phyloP scores from a whole-genome alignment of 371 early-diverging fungal genomes.

The Mortierella sp. region DNA sequence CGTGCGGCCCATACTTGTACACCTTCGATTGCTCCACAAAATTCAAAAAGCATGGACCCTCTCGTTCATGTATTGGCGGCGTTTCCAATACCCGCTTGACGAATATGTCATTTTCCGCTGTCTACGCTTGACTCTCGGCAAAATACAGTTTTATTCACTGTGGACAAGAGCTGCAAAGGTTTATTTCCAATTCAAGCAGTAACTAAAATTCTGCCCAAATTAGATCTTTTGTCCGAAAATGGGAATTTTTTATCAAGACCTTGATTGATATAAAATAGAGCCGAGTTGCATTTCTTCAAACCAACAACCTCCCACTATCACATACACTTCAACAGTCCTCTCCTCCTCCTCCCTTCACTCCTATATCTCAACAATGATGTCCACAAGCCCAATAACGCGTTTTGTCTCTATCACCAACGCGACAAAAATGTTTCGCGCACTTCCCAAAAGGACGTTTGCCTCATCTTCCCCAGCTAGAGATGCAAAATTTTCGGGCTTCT shows the following conservation, averaged over 20 bases:
- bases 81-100: too few relatives aligned
- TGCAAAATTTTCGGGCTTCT: slow-evolving; percentile 6
- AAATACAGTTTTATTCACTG: too few relatives aligned
- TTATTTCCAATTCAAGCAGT: too few relatives aligned
- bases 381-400: slow-evolving; percentile 29
- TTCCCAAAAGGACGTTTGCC: slow-evolving; percentile 24
- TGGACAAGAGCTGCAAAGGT: not conserved
- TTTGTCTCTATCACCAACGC: slow-evolving; percentile 38
- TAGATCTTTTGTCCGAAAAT: not conserved
- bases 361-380: slow-evolving; percentile 9
- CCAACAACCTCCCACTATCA: not conserved
- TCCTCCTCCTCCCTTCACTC: not conserved
- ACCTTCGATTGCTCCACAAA: too few relatives aligned
- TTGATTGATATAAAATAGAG: not conserved
- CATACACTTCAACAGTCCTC: not conserved
- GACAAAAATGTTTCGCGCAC: slow-evolving; percentile 17
- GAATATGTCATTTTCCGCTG: too few relatives aligned
- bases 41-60: too few relatives aligned
- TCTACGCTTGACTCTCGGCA: too few relatives aligned
- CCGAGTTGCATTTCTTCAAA: not conserved
- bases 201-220: not conserved
- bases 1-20: too few relatives aligned
- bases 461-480: slow-evolving; percentile 2
- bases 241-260: not conserved
- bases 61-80: too few relatives aligned